Base-by-base conservation (phyloP, 73 alveolate genomes). In the Stentor coeruleus region DNA sequence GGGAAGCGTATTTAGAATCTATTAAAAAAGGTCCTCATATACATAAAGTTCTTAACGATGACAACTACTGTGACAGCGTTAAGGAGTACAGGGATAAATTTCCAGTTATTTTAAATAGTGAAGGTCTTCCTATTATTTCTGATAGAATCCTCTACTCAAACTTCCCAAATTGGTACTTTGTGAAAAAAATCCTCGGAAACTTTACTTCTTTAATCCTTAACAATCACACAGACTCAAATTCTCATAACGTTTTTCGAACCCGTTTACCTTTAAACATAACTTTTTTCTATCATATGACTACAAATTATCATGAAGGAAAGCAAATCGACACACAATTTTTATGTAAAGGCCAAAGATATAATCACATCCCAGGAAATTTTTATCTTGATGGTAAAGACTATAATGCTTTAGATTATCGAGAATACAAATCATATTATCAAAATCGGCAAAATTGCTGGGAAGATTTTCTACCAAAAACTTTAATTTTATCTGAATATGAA, bases 381-480 rank as follows among this genome's bases (percentile, higher is more conserved):
- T 57, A 0, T 57, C 15, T 57, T 57, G 73, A 57, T 2, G 73
- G 35, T 20, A 57, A 57, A 57, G 73, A 57, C 28, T n/a, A 0
- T 1, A 57, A 31, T 57, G 77, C 35, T 33, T 30, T 28, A 2
- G 38, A 36, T 57, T 66, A 15, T 30, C 59, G 14, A 36, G 35
- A 36, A 2, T 33, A 36, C 1, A 15, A 20, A 30, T 20, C n/a
- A 30, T 30, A 66, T 26, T 66, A 15, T 36, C 14, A n/a, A 15
- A 57, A 30, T 36, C 0, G 81, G 35, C n/a, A 66, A 66, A 26
- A 66, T 30, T 66, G 81, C 77, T 66, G n/a, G n/a, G 49, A 66
- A 2, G 81, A 0, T 30, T 66, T 66, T 66, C n/a, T 57, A 30
- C 81, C 81, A 28, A 30, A 33, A 30, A 36, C 81, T 15, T 66